Base-by-base conservation (phyloP, 2,329 filamentous ascomycete genomes). In the Botrytis byssoidea region DNA sequence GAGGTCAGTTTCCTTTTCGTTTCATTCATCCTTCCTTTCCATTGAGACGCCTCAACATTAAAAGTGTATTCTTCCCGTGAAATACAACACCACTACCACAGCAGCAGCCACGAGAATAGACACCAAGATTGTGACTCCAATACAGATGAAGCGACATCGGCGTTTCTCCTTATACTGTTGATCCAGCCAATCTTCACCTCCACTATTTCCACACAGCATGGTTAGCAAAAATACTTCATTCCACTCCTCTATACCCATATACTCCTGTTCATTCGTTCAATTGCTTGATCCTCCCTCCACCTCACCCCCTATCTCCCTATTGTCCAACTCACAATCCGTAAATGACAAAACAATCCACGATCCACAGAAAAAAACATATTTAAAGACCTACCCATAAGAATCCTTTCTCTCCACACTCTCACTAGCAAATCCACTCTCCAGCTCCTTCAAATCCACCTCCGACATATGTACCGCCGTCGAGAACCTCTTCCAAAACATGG, bases 401-500 rank as follows among this genome's bases (percentile, higher is more conserved):
- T 37, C 55, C 55, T 44, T 69, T 61, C 64, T 72, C 66, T 51
- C 59, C 9, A 51, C n/a, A 25, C 25, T 65, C 37, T 65, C 44
- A 57, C 71, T 74, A 35, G 42, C 74, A 60, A 74, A 74, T 35
- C 70, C 76, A 18, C 61, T 74, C 71, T 78, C 79, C n/a, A 75
- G 42, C 57, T 79, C 79, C 66, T 70, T 73, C 42, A 72, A n/a
- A 3, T 65, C 72, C 5, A 76, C 77, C 63, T 81, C 78, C 14
- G 77, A 75, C 63, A 74, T 71, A 61, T 81, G 80, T 2, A 81
- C 77, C 3, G 81, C 80, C 35, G 75, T 75, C 12, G 79, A 80
- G 72, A 82, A 82, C 20, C 79, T 74, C 72, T 81, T 81, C 80
- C 80, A 82, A 71, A 81, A 81, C 57, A 76, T 68, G 1, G 81